phyloP scores from a whole-genome alignment of 1,139 yeast species.

The Geotrichum australiense region DNA sequence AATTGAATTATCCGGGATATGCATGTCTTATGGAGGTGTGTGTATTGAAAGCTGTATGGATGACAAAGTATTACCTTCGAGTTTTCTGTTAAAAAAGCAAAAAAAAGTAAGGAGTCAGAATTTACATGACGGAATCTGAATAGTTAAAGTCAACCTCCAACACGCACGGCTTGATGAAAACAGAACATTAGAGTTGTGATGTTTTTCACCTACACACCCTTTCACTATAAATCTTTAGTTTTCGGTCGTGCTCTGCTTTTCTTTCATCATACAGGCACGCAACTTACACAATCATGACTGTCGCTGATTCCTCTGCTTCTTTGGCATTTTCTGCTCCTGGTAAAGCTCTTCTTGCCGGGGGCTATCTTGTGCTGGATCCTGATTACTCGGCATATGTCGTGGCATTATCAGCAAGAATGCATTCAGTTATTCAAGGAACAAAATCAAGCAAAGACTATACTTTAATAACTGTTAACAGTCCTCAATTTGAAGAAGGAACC shows the following conservation, averaged over 20 bases:
- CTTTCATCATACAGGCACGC: too few species aligned
- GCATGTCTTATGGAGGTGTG: not conserved
- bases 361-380: slow-evolving; percentile 82
- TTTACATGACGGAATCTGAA: too few species aligned
- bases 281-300: slow-evolving; percentile 1
- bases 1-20: slow-evolving; percentile 1
- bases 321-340: slow-evolving; percentile 82
- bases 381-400: slow-evolving; percentile 69
- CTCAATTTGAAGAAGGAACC: slow-evolving; percentile 66
- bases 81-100: too few species aligned
- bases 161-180: too few species aligned
- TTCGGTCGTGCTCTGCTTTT: too few species aligned
- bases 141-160: too few species aligned
- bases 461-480: slow-evolving; percentile 51
- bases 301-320: not conserved
- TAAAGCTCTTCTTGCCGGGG: slow-evolving; percentile 90
- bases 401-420: slow-evolving; percentile 87
- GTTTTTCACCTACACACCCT: too few species aligned
- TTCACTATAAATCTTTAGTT: too few species aligned
- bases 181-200: too few species aligned
- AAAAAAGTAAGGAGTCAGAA: too few species aligned
- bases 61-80: too few species aligned
- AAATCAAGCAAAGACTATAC: slow-evolving; percentile 19
- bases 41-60: too few species aligned
- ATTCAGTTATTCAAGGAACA: slow-evolving; percentile 47